These are phyloP conservation scores for Penicillium tannophilum DNA, from an alignment of 495 filamentous ascomycete genomes.

Conservation along the genomic window DNA sequence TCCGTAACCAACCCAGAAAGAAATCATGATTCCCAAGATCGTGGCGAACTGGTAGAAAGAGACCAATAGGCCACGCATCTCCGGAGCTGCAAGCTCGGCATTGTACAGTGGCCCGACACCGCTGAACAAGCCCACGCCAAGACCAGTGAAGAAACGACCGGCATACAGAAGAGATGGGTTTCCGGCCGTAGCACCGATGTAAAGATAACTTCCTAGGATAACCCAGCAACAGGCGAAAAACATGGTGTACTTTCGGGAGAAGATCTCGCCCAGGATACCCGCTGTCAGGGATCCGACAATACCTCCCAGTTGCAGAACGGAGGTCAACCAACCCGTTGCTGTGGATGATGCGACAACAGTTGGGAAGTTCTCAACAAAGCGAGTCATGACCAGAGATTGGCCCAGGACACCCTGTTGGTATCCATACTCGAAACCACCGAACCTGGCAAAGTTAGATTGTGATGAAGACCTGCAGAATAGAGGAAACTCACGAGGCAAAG, in stretches of 20 bases:
- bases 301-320: conserved; percentile 75
- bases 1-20: conserved; percentile 74
- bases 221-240: conserved; percentile 73
- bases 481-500: conserved; percentile 41
- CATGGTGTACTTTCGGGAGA: conserved; percentile 70
- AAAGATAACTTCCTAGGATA: conserved; percentile 58
- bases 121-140: conserved; percentile 65
- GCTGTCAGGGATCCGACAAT: conserved; percentile 68
- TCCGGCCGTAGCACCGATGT: conserved; percentile 52
- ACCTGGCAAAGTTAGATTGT: conserved; percentile 19
- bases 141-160: conserved; percentile 67
- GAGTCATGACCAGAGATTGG: conserved; percentile 45
- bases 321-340: conserved; percentile 47
- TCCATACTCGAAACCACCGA: conserved; percentile 51
- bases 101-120: conserved; percentile 68
- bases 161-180: conserved; percentile 62
- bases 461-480: neutral
- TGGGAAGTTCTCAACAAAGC: conserved; percentile 47
- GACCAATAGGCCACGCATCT: conserved; percentile 74
- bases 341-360: conserved; percentile 40
- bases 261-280: conserved; percentile 56
- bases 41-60: conserved; percentile 82
- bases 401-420: conserved; percentile 50
- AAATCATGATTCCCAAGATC: conserved; percentile 70
- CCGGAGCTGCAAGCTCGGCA: conserved; percentile 72